Evolutionary conservation across 805 yeast genomes (phyloP).

Genomic region (Nakazawaea laoshanensis): DNA sequence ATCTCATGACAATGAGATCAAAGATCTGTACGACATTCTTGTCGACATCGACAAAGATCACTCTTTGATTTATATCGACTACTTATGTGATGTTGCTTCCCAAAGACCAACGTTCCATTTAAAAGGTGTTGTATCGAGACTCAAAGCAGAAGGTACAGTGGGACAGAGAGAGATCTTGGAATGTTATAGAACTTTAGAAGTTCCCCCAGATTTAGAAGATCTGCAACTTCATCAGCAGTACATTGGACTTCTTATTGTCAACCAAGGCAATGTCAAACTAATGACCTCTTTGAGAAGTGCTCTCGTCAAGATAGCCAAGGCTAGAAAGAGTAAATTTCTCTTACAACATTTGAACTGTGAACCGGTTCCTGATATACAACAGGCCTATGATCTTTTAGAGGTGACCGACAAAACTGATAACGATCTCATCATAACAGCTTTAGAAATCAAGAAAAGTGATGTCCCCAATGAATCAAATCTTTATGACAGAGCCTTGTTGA

Average conservation of each 20-base stretch:
- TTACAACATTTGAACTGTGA: slow-evolving; percentile 34
- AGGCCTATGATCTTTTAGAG: slow-evolving; percentile 46
- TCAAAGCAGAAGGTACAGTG: slow-evolving; percentile 41
- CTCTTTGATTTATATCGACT: slow-evolving; percentile 48
- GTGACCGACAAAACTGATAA: slow-evolving; percentile 48
- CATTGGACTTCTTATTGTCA: slow-evolving; percentile 14
- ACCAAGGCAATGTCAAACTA: slow-evolving; percentile 19
- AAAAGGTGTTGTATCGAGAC: slow-evolving; percentile 32
- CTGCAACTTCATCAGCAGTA: slow-evolving; percentile 19
- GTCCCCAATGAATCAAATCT: slow-evolving; percentile 28
- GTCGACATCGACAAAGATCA: slow-evolving; percentile 32
- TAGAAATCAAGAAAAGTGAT: slow-evolving; percentile 55
- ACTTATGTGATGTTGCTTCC: slow-evolving; percentile 42
- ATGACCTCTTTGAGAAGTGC: slow-evolving; percentile 35
- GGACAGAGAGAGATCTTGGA: slow-evolving; percentile 36
- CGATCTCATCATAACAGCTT: slow-evolving; percentile 71
- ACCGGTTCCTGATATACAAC: slow-evolving; percentile 31
- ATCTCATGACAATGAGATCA: slow-evolving; percentile 40
- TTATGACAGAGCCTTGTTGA: slow-evolving; percentile 47
- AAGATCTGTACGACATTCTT: slow-evolving; percentile 35
- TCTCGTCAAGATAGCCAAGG: slow-evolving; percentile 27
- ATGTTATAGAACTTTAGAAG: slow-evolving; percentile 19
- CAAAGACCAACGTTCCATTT: slow-evolving; percentile 37
- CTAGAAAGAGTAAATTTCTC: slow-evolving; percentile 27
- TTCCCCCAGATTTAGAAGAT: slow-evolving; percentile 14